Evolutionary conservation across 192 early-diverging fungal genomes (phyloP).

Genomic region (Coemansia sp.): DNA sequence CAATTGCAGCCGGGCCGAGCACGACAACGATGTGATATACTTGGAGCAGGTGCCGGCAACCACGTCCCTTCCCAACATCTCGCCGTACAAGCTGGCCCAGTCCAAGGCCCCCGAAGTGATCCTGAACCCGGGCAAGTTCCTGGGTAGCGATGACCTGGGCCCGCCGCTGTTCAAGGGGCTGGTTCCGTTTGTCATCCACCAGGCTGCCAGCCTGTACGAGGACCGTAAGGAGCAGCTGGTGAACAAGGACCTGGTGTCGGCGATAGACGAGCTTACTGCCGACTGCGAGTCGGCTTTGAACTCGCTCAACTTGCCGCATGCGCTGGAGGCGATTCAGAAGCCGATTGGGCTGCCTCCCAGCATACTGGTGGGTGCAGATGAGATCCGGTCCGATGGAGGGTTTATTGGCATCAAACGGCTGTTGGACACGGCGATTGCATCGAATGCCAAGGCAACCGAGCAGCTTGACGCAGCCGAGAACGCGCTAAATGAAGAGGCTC

Average conservation of each 20-base stretch:
- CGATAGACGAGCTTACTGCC: slow-evolving; percentile 66
- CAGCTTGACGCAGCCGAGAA: slow-evolving; percentile 61
- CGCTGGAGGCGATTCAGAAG: slow-evolving; percentile 71
- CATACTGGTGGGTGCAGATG: slow-evolving; percentile 68
- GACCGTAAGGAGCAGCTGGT: slow-evolving; percentile 77
- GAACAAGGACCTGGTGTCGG: slow-evolving; percentile 61
- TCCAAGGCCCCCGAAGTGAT: slow-evolving; percentile 58
- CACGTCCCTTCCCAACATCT: slow-evolving; percentile 60
- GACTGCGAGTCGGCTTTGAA: slow-evolving; percentile 67
- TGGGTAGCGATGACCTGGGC: slow-evolving; percentile 66
- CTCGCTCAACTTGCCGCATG: slow-evolving; percentile 66
- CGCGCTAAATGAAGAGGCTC: slow-evolving; percentile 38
- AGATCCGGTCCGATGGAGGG: slow-evolving; percentile 73
- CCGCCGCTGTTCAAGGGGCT: slow-evolving; percentile 78
- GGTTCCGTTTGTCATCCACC: slow-evolving; percentile 90
- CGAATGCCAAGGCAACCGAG: slow-evolving; percentile 47
- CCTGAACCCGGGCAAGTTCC: slow-evolving; percentile 64
- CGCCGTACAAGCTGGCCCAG: slow-evolving; percentile 71
- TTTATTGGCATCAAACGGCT: slow-evolving; percentile 59
- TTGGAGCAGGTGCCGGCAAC: slow-evolving; percentile 69
- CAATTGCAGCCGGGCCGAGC: slow-evolving; percentile 64
- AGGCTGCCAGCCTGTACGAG: slow-evolving; percentile 83
- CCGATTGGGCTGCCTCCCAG: slow-evolving; percentile 72
- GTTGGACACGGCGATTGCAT: slow-evolving; percentile 59
- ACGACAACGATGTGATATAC: slow-evolving; percentile 93